Evolutionary conservation across 805 yeast species (phyloP), one percentile per base, ranked within the genome.

Genomic region (Wickerhamomyces subpelliculosus): DNA sequence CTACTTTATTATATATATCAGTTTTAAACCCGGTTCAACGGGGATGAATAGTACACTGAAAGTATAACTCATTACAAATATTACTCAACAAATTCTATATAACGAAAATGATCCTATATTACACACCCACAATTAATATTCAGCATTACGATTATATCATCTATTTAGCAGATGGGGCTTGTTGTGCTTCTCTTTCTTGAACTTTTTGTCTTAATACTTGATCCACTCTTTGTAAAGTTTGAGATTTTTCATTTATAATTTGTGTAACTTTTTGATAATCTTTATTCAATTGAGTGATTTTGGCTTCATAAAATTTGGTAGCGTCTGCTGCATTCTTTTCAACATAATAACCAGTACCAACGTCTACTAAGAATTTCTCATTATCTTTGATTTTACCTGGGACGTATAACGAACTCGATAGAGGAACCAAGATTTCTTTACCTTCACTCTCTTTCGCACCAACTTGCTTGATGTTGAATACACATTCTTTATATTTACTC

Each of bases 311-410:
- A 52, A 87, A 90, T 38, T 58, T 60, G 44, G 75, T 66, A 2
- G 96, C 82, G 34, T 84, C 87, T 8, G 65, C 64, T 0, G 76
- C 74, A 35, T 60, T 60, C 61, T 93, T 93, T 55, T 87, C 96
- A 14, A 88, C 89, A 56, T 74, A 93, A 57, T 93, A 93, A 3
- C 97, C 97, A 0, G 98, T 93, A 26, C 98, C 98, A 20, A 93
- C 80, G 56, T 93, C 98, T 9, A 93, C 96, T 57, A 93, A 67
- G 51, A 82, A 93, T 41, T 72, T 78, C 42, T 80, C 72, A 36
- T 72, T 72, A 41, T 82, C 76, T 32, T 70, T 67, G 36, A 85
- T 71, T 38, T 67, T 73, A 2, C 97, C 98, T 4, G 96, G 95
- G 21, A 93, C 82, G 49, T 93, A 93, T 29, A 93, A 65, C 0